A percentile compares a stretch with the other conserved stretches of the same genome.
Conservation (phyloP, 768 basidiomycete genomes). For the Candolleomyces eurysporus region DNA sequence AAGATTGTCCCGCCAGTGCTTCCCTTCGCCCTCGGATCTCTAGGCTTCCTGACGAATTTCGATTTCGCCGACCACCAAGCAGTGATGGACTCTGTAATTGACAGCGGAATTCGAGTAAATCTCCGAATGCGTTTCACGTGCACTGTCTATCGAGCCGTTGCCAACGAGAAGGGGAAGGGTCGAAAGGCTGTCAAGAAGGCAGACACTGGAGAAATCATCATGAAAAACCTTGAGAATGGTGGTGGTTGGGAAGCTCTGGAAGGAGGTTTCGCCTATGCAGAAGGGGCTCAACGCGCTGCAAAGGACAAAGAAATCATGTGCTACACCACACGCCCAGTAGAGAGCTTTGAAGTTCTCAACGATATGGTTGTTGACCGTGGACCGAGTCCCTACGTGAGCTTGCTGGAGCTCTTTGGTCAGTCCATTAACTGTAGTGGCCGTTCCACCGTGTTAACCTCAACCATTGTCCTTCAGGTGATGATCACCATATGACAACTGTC, state of each 20-base stretch:
- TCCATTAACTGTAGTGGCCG: slow-evolving; percentile 11
- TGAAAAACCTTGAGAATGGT: slow-evolving; percentile 85
- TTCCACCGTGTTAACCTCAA: neutral
- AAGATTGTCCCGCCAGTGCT: slow-evolving; percentile 98
- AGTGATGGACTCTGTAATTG: slow-evolving; percentile 85
- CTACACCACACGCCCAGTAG: slow-evolving; percentile 90
- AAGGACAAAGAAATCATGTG: slow-evolving; percentile 99
- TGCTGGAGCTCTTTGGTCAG: slow-evolving; percentile 94
- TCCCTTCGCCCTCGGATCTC: slow-evolving; percentile 93
- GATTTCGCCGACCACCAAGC: slow-evolving; percentile 84
- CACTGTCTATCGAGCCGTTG: slow-evolving; percentile 92
- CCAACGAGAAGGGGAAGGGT: slow-evolving; percentile 62
- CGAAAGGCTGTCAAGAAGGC: slow-evolving; percentile 88
- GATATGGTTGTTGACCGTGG: slow-evolving; percentile 98
- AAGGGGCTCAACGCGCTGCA: slow-evolving; percentile 42
- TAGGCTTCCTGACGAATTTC: slow-evolving; percentile 97
- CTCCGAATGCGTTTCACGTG: slow-evolving; percentile 99
- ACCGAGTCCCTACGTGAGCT: slow-evolving; percentile 95
- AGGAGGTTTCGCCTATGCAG: slow-evolving; percentile 57
- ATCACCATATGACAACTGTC: slow-evolving; percentile 98
- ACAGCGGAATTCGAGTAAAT: slow-evolving; percentile 94
- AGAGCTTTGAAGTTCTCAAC: slow-evolving; percentile 95
- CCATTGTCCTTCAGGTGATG: slow-evolving; percentile 66
- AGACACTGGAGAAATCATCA: slow-evolving; percentile 94
- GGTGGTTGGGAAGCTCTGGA: slow-evolving; percentile 97